Base-by-base conservation (phyloP, 2,329 filamentous ascomycete species). In the Trichoderma sp. region DNA sequence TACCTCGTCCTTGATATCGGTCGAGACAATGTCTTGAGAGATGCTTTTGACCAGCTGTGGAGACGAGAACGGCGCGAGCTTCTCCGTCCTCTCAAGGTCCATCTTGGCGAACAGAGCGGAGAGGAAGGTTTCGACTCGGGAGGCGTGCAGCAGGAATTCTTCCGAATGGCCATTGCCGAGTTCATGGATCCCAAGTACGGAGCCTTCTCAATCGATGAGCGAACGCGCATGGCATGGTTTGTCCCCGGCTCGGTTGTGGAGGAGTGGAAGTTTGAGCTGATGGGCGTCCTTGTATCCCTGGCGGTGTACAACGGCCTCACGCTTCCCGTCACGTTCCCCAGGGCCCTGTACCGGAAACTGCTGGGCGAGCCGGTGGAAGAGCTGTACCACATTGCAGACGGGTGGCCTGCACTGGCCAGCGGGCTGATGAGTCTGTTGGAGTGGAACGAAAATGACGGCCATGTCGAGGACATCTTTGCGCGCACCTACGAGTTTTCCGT, bases 121-220 rank as follows among this genome's bases (percentile, higher is more conserved):
- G 95, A 98, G 77, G 90, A 96, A 76, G 95, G 95, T 0, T 88
- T 96, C 37, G 95, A 99, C 77, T 93, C 94, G 58, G 95, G 95
- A 52, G 95, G 95, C 70, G 94, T 99, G 1, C 94, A 97, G 73
- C 94, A 97, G 76, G 95, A 99, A 71, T 98, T 97, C 76, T 98
- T 99, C 80, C 89, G 93, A 17, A 80, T 97, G 32, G 89, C 92
- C 19, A 89, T 97, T 72, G 87, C 88, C 1, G 90, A 97, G 74
- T 92, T 91, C 4, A 84, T 98, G 54, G 85, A 92, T 72, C 90
- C 92, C 5, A 85, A 89, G 52, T 92, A 91, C 74, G 93, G 91
- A 1, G 88, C 91, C 64, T 98, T 98, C 76, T 90, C 89, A 0
- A 86, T 92, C 35, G 93, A 98, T 72, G 79, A 86, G 1, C 83